Conservation (phyloP, 2,329 filamentous ascomycete species). For the Coniochaeta hoffmannii region DNA sequence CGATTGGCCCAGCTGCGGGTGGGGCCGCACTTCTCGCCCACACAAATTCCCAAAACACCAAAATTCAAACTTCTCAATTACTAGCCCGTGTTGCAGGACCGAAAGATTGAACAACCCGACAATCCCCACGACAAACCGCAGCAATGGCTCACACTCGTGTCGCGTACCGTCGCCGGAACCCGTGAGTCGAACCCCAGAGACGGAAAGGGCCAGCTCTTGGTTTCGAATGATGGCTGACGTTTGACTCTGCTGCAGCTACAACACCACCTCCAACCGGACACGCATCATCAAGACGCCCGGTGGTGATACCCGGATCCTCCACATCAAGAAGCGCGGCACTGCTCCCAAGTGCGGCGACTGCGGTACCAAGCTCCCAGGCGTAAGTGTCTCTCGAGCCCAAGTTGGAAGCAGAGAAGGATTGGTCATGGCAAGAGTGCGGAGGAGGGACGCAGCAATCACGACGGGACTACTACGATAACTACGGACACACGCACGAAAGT, state of each 20-base stretch:
- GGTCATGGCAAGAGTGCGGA: too few species aligned
- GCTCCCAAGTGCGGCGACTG: constrained; percentile 99
- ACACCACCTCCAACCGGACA: constrained; percentile 96
- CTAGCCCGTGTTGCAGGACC: neutral
- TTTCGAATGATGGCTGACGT: constrained; percentile 9
- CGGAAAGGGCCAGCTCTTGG: neutral
- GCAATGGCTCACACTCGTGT: constrained; percentile 54
- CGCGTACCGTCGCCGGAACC: constrained; percentile 71
- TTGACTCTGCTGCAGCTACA: constrained; percentile 67
- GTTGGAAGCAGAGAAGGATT: neutral
- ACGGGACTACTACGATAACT: neutral
- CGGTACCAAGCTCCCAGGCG: constrained; percentile 92
- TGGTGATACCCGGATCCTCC: constrained; percentile 89
- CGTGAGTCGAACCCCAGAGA: constrained; percentile 46
- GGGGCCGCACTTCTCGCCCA: neutral
- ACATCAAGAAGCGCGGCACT: constrained; percentile 99
- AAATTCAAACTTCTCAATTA: constrained; percentile 3
- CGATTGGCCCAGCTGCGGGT: neutral
- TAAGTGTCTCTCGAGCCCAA: constrained; percentile 52
- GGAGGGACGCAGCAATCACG: neutral
- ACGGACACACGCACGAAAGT: too few species aligned
- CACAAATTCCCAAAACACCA: constrained; percentile 1
- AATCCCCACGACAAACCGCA: constrained; percentile 27
- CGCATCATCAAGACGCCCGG: constrained; percentile 94
- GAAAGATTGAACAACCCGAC: constrained; percentile 1